Evolutionary conservation across 768 basidiomycete genomes (phyloP).

Genomic region (Pulveroboletus ravenelii): DNA sequence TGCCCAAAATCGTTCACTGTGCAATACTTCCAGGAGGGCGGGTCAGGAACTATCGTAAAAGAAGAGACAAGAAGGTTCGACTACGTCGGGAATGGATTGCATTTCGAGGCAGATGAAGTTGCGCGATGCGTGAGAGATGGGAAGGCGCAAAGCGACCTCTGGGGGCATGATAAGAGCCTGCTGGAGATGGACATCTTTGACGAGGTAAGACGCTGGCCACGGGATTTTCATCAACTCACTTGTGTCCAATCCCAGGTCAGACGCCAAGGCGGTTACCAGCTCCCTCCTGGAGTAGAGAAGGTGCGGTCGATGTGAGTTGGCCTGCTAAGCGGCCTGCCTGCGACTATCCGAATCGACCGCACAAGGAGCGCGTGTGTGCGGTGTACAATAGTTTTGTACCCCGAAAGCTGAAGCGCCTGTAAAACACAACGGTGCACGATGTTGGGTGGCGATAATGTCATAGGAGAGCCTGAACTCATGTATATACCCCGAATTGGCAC

Average conservation of each 20-base stretch:
- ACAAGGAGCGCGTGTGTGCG: not conserved
- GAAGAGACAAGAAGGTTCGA: conserved; percentile 59
- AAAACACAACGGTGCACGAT: not conserved
- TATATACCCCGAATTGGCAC: not conserved
- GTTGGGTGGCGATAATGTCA: no score
- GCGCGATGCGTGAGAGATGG: conserved; percentile 72
- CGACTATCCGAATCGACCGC: not conserved
- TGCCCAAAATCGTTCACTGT: conserved; percentile 64
- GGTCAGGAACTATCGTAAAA: conserved; percentile 35
- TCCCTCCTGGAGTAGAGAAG: conserved; percentile 63
- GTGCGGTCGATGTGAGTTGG: not conserved
- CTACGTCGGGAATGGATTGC: conserved; percentile 68
- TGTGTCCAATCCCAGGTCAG: conserved; percentile 44
- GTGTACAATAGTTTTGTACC: not conserved
- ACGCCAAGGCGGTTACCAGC: conserved; percentile 58
- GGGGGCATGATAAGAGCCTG: conserved; percentile 77
- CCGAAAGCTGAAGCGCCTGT: not conserved
- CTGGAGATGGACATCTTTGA: conserved; percentile 84
- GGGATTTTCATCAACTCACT: conserved; percentile 8
- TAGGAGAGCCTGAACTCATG: no score
- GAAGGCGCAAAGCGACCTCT: conserved; percentile 65
- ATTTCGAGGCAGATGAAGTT: conserved; percentile 87
- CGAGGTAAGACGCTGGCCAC: conserved; percentile 44
- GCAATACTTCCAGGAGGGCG: conserved; percentile 50
- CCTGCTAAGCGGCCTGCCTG: not conserved